Base-by-base conservation (phyloP, 2,329 filamentous ascomycete species). In the Colletotrichum godetiae region DNA sequence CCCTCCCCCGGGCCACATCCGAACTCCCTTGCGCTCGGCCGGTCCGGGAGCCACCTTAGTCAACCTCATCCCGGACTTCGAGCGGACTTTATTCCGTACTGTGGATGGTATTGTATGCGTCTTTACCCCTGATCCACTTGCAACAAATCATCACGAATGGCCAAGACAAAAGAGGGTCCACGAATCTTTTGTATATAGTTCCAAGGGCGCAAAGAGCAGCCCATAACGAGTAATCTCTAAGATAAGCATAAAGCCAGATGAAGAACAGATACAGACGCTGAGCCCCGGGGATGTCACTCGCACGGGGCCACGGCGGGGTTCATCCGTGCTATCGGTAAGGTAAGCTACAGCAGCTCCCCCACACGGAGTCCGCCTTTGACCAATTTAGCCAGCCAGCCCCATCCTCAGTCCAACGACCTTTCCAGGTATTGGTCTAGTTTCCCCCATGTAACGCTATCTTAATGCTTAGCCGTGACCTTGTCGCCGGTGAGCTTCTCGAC, bases 401-500 rank as follows among this genome's bases (percentile, higher is more conserved):
- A 55, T n/a, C 58, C 55, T 55, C 49, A 69, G 27, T 53, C 58
- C 59, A 69, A 64, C 33, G 22, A 19, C 70, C 55, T 70, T 73
- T 73, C 67, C 70, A 71, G 70, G 70, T 42, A 56, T 71, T 37
- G 68, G 59, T 46, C 60, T 68, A 71, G 37, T 79, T 76, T 74
- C 75, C 74, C 67, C 42, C 31, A 35, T 58, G 67, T 58, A 83
- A 82, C 80, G 81, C 83, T 80, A 80, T 83, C 81, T 83, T 90
- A 92, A 88, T 92, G 91, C 88, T 92, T 92, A 79, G 90, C 90
- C 76, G 90, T 90, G 79, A 91, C 89, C 79, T 82, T 78, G 31
- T 92, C 91, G 74, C 91, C 91, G 61, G 91, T 92, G 81, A 92
- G 74, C 82, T 90, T 90, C 83, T 92, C 91, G 75, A 92, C 89